These are phyloP conservation scores for Trypanosoma platydactyli DNA, from an alignment of 208 protist genomes.

Conservation along the genomic window DNA sequence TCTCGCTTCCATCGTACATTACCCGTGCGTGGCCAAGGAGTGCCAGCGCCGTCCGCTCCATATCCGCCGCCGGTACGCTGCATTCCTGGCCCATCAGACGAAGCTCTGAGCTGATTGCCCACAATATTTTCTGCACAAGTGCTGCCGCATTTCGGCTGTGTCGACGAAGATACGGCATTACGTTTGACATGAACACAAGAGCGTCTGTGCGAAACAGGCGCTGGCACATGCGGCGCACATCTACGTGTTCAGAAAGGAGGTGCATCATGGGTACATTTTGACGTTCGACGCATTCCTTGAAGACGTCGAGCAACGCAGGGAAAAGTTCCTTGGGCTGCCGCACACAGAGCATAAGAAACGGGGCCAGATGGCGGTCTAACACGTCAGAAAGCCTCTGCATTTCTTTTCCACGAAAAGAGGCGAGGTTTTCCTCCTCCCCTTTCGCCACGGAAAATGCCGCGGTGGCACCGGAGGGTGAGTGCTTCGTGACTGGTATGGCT, in stretches of 20 bases:
- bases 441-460: slow-evolving; percentile 2
- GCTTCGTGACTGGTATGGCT: slow-evolving; percentile 43
- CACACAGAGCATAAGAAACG: slow-evolving; percentile 78
- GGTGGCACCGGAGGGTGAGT: neutral
- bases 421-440: slow-evolving; percentile 10
- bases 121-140: slow-evolving; percentile 74
- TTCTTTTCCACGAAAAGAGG: slow-evolving; percentile 17
- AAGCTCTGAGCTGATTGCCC: slow-evolving; percentile 47
- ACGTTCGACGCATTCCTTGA: slow-evolving; percentile 60
- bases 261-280: slow-evolving; percentile 54
- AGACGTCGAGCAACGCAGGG: slow-evolving; percentile 60
- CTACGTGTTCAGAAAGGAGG: slow-evolving; percentile 49
- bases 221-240: slow-evolving; percentile 66
- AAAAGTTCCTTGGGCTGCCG: slow-evolving; percentile 71
- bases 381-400: slow-evolving; percentile 33
- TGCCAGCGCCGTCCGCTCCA: slow-evolving; percentile 38
- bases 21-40: slow-evolving; percentile 48
- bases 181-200: slow-evolving; percentile 39
- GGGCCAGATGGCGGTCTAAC: slow-evolving; percentile 57
- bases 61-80: slow-evolving; percentile 13
- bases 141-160: slow-evolving; percentile 45
- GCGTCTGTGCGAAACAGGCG: slow-evolving; percentile 52
- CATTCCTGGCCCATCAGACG: slow-evolving; percentile 34
- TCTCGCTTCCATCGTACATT: slow-evolving; percentile 65
- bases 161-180: slow-evolving; percentile 69